A percentile compares a stretch with the other conserved stretches of the same genome.
Conservation (phyloP, 176 grass and related monocot genomes). For the Carex kokanica region DNA sequence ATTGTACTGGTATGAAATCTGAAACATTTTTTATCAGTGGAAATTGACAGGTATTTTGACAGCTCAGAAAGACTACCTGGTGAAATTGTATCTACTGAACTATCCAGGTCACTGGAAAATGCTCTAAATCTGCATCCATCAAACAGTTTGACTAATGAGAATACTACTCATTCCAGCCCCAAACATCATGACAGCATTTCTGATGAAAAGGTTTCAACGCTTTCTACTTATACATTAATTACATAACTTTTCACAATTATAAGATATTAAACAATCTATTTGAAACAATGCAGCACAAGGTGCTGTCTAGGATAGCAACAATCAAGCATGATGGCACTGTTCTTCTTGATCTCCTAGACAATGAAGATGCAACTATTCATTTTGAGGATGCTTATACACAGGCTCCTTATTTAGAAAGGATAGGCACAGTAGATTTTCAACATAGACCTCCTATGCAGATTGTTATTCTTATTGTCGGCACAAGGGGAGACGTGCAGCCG, state of each 20-base stretch:
- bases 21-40: constrained; percentile 5
- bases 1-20: background rate
- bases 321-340: constrained; percentile 88
- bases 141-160: constrained; percentile 33
- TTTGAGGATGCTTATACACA: constrained; percentile 49
- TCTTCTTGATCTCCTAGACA: constrained; percentile 68
- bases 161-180: constrained; percentile 31
- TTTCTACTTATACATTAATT: constrained; percentile 6
- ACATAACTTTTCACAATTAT: background rate
- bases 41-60: constrained; percentile 11
- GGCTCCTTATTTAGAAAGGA: constrained; percentile 37
- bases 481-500: constrained; percentile 94
- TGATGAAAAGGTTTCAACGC: constrained; percentile 50
- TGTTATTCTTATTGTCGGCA: constrained; percentile 96
- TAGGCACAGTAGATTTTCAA: constrained; percentile 59
- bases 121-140: constrained; percentile 56
- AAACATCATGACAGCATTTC: constrained; percentile 61
- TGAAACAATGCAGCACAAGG: constrained; percentile 37
- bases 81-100: background rate
- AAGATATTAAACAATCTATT: background rate
- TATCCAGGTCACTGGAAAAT: background rate
- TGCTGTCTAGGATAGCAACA: constrained; percentile 69
- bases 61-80: background rate
- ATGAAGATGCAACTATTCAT: constrained; percentile 40
- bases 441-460: constrained; percentile 79